Base-by-base conservation (phyloP, 768 basidiomycete species). In the Mycena filopes region DNA sequence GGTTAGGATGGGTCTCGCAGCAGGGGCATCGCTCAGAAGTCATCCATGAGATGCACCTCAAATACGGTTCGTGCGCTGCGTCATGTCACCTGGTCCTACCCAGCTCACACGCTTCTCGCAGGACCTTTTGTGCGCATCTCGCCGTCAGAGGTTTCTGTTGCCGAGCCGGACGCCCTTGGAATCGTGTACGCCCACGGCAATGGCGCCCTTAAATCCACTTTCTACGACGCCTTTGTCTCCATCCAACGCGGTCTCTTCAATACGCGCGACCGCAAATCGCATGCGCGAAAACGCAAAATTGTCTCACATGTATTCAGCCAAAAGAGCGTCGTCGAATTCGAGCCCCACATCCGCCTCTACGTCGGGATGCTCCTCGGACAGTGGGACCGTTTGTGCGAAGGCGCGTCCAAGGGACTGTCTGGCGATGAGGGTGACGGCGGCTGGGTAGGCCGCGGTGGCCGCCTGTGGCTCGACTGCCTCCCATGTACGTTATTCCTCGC, bases 281-380 rank as follows among this genome's bases (percentile, higher is more conserved):
- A 97, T 74, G 84, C 92, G 8, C 88, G 95, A 45, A 97, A 96
- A 79, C 89, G 94, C 80, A 97, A 97, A 80, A 93, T 98, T 65
- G 86, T 97, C 48, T 90, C 93, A 1, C 88, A 93, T 73, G 90
- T 94, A 71, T 93, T 93, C 78, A 89, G 90, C 1, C 90, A 92
- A 73, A 95, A 95, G 80, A 92, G 78, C 58, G 93, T 97, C 5
- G 74, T 93, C 63, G 92, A 94, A 70, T 96, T 97, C 65, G 94
- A 96, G 75, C 92, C 93, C 0, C 87, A 93, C 64, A 86, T 95
- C 57, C 80, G 86, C 5, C 71, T 80, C 1, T 87, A 92, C 70
- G 84, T 95, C 21, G 75, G 72, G 1, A 78, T 84, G 55, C 77
- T 96, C 60, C 74, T 94, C 63, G 74, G 74, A 18, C 92, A 94